These are phyloP conservation scores for Fusarium oligoseptatum DNA, from an alignment of 2,329 filamentous ascomycete species.

Conservation along the genomic window DNA sequence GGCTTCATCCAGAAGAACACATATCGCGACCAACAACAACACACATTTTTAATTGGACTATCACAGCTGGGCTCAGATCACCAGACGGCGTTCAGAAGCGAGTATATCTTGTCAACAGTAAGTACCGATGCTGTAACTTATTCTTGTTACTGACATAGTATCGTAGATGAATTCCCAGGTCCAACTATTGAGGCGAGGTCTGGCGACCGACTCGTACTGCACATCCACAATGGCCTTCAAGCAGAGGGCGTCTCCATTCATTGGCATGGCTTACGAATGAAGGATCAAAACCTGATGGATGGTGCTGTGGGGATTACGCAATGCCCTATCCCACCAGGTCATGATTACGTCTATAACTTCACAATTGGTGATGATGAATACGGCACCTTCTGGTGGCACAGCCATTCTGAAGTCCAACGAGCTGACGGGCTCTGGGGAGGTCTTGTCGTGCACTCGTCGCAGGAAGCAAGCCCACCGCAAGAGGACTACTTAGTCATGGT, in stretches of 20 bases:
- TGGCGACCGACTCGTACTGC: neutral
- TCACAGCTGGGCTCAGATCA: neutral
- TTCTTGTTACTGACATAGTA: neutral
- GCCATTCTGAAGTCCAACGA: neutral
- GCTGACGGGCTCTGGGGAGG: neutral
- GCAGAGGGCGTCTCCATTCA: neutral
- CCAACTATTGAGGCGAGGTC: neutral
- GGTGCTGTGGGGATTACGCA: neutral
- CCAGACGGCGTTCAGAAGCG: neutral
- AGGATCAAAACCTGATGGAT: neutral
- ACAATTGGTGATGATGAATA: neutral
- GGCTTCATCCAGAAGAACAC: neutral
- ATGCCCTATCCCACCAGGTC: neutral
- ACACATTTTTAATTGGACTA: neutral
- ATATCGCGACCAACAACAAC: neutral
- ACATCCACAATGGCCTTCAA: neutral
- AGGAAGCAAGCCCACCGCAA: neutral
- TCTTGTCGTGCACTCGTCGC: neutral
- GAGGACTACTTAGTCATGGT: conserved; percentile 42
- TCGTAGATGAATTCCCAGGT: neutral
- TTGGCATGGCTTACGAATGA: neutral
- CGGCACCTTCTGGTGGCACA: conserved; percentile 2
- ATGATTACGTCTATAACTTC: neutral
- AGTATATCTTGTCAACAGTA: conserved; percentile 2
- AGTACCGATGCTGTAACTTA: neutral